These are phyloP conservation scores for Beauveria caledonica DNA, from an alignment of 2,329 filamentous ascomycete genomes.

Conservation along the genomic window DNA sequence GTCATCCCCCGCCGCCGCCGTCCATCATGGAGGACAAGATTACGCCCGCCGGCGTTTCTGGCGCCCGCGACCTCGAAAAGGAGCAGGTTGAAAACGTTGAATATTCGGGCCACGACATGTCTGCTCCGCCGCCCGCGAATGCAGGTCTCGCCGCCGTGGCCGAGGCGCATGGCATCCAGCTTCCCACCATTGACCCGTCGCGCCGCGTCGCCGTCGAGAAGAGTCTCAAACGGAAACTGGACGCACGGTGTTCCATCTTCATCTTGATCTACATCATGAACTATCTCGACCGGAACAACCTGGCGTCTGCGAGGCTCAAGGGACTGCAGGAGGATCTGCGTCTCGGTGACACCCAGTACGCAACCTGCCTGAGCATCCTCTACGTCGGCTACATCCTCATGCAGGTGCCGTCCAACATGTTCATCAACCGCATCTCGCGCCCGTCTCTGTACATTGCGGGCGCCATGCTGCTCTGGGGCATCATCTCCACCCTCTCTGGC, in stretches of 20 bases:
- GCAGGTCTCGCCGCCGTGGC: neutral
- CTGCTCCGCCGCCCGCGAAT: neutral
- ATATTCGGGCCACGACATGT: neutral
- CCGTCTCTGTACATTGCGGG: conserved; percentile 43
- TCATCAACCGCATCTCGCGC: conserved; percentile 45
- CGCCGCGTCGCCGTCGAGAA: conserved; percentile 52
- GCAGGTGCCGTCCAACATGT: conserved; percentile 52
- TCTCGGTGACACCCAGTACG: conserved; percentile 50
- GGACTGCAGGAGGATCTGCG: conserved; percentile 54
- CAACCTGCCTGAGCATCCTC: conserved; percentile 54
- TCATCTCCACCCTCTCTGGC: conserved; percentile 50
- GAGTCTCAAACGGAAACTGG: conserved; percentile 61
- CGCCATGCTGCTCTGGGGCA: conserved; percentile 52
- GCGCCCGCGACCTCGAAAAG: neutral
- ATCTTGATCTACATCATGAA: conserved; percentile 70
- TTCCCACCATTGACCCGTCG: conserved; percentile 29
- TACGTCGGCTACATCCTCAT: conserved; percentile 60
- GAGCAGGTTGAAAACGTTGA: conserved; percentile 8
- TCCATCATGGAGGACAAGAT: conserved; percentile 10
- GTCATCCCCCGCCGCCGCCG: neutral
- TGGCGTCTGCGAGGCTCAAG: conserved; percentile 57
- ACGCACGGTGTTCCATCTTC: conserved; percentile 58
- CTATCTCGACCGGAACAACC: conserved; percentile 62
- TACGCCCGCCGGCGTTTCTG: neutral
- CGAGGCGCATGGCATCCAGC: neutral